A percentile compares a stretch with the other conserved stretches of the same genome.
These are phyloP conservation scores for Beauveria sp. DNA, from an alignment of 2,329 filamentous ascomycete species.

Conservation along the genomic window DNA sequence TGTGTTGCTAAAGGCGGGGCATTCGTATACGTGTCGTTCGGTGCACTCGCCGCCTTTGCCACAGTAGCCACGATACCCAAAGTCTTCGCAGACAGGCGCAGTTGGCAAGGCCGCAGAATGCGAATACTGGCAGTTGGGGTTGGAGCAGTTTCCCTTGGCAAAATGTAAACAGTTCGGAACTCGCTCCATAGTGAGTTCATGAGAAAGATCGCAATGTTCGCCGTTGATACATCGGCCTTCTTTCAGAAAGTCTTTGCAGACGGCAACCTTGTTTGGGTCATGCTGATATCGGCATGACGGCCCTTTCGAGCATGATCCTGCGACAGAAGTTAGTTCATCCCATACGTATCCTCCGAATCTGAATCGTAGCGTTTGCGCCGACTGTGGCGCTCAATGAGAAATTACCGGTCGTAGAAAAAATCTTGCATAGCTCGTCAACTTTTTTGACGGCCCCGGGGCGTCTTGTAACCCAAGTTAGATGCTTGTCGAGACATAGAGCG, in stretches of 20 bases:
- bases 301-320: constrained; percentile 82
- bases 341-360: constrained; percentile 10
- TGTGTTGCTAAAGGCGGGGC: constrained; percentile 89
- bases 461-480: constrained; percentile 34
- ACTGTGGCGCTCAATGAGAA: constrained; percentile 29
- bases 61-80: constrained; percentile 85
- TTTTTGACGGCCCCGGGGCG: constrained; percentile 54
- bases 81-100: constrained; percentile 74
- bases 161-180: constrained; percentile 86
- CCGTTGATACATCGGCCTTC: constrained; percentile 72
- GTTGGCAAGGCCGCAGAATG: constrained; percentile 71
- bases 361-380: constrained; percentile 8
- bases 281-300: constrained; percentile 74
- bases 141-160: constrained; percentile 82
- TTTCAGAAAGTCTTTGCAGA: constrained; percentile 81
- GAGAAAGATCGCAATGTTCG: constrained; percentile 80
- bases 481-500: constrained; percentile 16
- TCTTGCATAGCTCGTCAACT: constrained; percentile 65
- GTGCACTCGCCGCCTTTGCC: constrained; percentile 69
- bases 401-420: constrained; percentile 63
- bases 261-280: constrained; percentile 77
- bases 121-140: constrained; percentile 76
- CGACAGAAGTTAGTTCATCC: constrained; percentile 34
- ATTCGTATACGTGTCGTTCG: constrained; percentile 85
- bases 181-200: constrained; percentile 75